These are phyloP conservation scores for Umbilicaria muhlenbergii DNA, from an alignment of 495 filamentous ascomycete genomes.

Conservation along the genomic window DNA sequence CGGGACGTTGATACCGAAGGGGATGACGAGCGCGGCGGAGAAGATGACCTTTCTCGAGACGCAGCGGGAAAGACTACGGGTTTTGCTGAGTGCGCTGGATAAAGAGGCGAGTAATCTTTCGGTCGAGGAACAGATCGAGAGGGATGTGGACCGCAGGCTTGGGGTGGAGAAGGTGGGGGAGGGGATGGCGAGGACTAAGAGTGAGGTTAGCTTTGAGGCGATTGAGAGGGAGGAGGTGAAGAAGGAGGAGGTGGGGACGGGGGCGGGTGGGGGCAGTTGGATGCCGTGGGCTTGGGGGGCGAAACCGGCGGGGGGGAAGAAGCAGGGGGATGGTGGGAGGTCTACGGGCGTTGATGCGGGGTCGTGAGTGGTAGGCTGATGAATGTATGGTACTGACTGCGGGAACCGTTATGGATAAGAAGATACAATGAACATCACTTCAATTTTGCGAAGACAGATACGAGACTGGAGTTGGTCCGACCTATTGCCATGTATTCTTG, in stretches of 20 bases:
- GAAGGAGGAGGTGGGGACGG: conserved; percentile 24
- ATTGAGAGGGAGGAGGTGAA: conserved; percentile 55
- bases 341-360: conserved; percentile 6
- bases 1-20: conserved; percentile 49
- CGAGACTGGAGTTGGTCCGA: too few species aligned
- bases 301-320: not conserved
- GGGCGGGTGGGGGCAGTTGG: conserved; percentile 29
- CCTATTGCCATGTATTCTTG: too few species aligned
- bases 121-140: conserved; percentile 21
- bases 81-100: conserved; percentile 58
- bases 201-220: conserved; percentile 69
- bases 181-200: conserved; percentile 51
- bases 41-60: conserved; percentile 53
- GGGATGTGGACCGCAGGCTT: conserved; percentile 27
- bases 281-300: conserved; percentile 43
- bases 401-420: too few species aligned
- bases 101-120: conserved; percentile 44
- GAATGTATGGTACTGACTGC: too few species aligned
- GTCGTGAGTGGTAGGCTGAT: not conserved
- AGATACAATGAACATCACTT: too few species aligned
- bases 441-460: too few species aligned
- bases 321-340: too few species aligned
- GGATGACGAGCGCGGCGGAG: conserved; percentile 43
- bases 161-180: conserved; percentile 21
- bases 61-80: conserved; percentile 56